Base-by-base conservation (phyloP, 2,329 filamentous ascomycete species). In the Aspergillus persii region DNA sequence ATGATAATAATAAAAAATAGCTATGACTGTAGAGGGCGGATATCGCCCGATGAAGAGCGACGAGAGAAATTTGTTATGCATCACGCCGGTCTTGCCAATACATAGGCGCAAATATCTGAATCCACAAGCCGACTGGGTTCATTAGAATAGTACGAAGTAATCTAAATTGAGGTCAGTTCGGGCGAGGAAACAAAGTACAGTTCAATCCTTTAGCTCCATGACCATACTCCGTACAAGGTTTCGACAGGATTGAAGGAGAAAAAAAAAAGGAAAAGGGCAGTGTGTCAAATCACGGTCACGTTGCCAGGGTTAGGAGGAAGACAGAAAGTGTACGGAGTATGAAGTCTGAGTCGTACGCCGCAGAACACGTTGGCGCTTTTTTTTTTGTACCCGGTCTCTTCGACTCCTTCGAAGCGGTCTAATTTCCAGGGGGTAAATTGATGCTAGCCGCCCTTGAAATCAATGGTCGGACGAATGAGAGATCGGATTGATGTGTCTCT, bases 391-490 rank as follows among this genome's bases (percentile, higher is more conserved):
- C 44, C 27, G 9, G 23, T 18, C 18, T 54, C 29, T 39, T 27
- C 39, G 27, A n/a, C 48, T 29, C 50, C 50, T 31, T 29, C 27
- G 11, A 51, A 8, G 44, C 18, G 44, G 8, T 47, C 44, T 8
- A 56, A 46, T 44, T 50, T 52, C 48, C 7, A 57, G 48, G 49
- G 49, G 27, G 54, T 23, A 18, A 36, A 39, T 50, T 15, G 47
- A 23, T 29, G 36, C 41, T 54, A 55, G 56, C 52, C 41, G 56
- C 48, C n/a, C 52, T 54, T 53, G 51, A 41, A 41, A n/a, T 12
- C 39, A 23, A 46, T 36, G 54, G 30, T 49, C 41, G 49, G 49
- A 18, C 53, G 58, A 58, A 63, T 65, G 61, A 65, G 63, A 63
- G 52, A 53, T 59, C 50, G 57, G 29, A 57, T 56, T 54, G 36